Conservation (phyloP, 1,284 basidiomycete genomes). For the Hymenochaete sp. region DNA sequence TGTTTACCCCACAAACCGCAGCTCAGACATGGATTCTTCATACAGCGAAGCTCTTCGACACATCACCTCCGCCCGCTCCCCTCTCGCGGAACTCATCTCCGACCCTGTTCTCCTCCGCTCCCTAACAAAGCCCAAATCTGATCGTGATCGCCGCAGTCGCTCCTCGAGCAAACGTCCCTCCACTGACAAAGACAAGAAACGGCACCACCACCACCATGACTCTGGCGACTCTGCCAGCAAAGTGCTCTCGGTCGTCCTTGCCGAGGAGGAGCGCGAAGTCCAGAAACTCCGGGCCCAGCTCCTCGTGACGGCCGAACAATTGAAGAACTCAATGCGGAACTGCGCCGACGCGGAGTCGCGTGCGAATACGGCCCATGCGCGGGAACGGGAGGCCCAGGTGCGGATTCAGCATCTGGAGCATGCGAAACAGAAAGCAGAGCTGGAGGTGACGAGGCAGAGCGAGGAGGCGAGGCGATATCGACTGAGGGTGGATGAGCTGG, state of each 20-base stretch:
- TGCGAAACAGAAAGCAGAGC: slow-evolving; percentile 38
- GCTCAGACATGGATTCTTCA: background rate
- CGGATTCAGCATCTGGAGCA: slow-evolving; percentile 37
- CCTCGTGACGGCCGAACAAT: slow-evolving; percentile 41
- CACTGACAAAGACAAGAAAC: background rate
- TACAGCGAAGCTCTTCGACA: slow-evolving; percentile 13
- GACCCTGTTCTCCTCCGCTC: slow-evolving; percentile 14
- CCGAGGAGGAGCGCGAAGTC: slow-evolving; percentile 55
- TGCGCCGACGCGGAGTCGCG: slow-evolving; percentile 43
- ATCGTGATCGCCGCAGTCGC: background rate
- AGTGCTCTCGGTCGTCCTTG: slow-evolving; percentile 38
- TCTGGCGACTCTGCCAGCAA: slow-evolving; percentile 19
- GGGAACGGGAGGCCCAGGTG: slow-evolving; percentile 34
- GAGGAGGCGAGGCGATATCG: slow-evolving; percentile 43
- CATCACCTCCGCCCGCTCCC: slow-evolving; percentile 14
- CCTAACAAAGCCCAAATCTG: slow-evolving; percentile 4
- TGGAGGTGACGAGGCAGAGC: slow-evolving; percentile 36
- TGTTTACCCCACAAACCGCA: background rate
- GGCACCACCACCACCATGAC: slow-evolving; percentile 1
- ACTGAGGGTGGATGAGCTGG: slow-evolving; percentile 39
- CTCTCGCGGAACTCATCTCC: slow-evolving; percentile 15
- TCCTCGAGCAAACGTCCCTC: slow-evolving; percentile 3
- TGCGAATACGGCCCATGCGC: slow-evolving; percentile 44
- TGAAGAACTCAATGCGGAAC: slow-evolving; percentile 48
- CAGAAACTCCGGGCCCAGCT: slow-evolving; percentile 49